Conservation (phyloP, 495 filamentous ascomycete genomes). For the Penicillium ucsense region DNA sequence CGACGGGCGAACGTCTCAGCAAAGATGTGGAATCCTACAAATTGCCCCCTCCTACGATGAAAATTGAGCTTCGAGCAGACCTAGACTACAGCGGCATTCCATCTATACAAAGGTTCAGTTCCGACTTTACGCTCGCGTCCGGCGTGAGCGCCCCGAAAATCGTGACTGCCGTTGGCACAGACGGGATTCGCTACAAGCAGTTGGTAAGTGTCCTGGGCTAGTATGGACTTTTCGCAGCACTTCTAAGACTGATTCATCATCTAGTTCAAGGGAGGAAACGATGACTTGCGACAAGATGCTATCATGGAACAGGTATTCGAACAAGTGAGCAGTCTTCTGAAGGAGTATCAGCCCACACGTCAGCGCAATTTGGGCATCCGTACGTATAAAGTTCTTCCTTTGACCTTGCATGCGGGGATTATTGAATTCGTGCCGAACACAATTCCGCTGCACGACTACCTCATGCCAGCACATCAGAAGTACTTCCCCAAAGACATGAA, state of each 20-base stretch:
- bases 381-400: conserved; percentile 91
- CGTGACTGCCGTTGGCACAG: conserved; percentile 62
- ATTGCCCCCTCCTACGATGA: conserved; percentile 85
- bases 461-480: conserved; percentile 78
- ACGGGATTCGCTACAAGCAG: conserved; percentile 76
- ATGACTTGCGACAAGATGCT: conserved; percentile 95
- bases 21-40: conserved; percentile 45
- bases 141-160: conserved; percentile 91
- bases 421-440: conserved; percentile 96
- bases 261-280: conserved; percentile 83
- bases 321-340: conserved; percentile 82
- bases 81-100: conserved; percentile 71
- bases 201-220: conserved; percentile 42
- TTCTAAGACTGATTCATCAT: neutral
- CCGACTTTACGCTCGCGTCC: conserved; percentile 71
- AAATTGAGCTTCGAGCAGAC: conserved; percentile 61
- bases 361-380: conserved; percentile 82
- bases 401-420: conserved; percentile 75
- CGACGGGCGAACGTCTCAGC: conserved; percentile 46
- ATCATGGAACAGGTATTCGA: conserved; percentile 99
- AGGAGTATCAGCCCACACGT: conserved; percentile 72
- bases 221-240: too few species aligned
- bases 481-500: conserved; percentile 84
- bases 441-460: conserved; percentile 77
- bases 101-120: conserved; percentile 53